Conservation (phyloP, 805 yeast species). For the Cyberlindnera meyerae region DNA sequence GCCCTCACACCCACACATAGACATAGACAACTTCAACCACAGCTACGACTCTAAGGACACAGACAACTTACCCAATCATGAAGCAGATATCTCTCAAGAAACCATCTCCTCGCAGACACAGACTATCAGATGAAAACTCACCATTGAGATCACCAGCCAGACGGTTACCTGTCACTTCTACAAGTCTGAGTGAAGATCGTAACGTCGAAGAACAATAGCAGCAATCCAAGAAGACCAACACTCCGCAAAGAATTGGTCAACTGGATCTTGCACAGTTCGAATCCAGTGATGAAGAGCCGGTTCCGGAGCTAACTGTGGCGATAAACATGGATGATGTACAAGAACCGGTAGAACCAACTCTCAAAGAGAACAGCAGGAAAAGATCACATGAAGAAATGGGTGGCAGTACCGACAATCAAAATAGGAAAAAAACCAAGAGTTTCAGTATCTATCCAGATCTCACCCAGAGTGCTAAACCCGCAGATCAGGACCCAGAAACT, state of each 20-base stretch:
- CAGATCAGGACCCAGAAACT: too few species aligned
- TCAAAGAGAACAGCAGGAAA: not conserved
- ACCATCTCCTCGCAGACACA: not conserved
- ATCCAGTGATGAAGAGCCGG: constrained; percentile 24
- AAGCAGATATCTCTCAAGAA: not conserved
- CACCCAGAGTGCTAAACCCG: not conserved
- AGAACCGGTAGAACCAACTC: too few species aligned
- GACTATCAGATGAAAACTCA: not conserved
- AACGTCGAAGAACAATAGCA: not conserved
- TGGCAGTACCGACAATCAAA: not conserved
- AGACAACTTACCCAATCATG: not conserved
- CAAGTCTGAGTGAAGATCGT: not conserved
- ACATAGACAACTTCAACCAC: not conserved
- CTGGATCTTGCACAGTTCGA: constrained; percentile 15
- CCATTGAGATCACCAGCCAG: constrained; percentile 4
- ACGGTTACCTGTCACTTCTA: constrained; percentile 1
- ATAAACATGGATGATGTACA: constrained; percentile 4
- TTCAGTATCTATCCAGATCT: constrained; percentile 7
- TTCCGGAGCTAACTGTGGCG: constrained; percentile 22
- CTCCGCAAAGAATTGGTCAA: not conserved
- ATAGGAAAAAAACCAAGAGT: not conserved
- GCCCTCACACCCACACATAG: too few species aligned
- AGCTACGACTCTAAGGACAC: not conserved
- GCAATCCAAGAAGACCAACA: not conserved
- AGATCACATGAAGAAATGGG: not conserved